Conservation (phyloP, 2,329 filamentous ascomycete genomes). For the Cladophialophora carrionii region DNA sequence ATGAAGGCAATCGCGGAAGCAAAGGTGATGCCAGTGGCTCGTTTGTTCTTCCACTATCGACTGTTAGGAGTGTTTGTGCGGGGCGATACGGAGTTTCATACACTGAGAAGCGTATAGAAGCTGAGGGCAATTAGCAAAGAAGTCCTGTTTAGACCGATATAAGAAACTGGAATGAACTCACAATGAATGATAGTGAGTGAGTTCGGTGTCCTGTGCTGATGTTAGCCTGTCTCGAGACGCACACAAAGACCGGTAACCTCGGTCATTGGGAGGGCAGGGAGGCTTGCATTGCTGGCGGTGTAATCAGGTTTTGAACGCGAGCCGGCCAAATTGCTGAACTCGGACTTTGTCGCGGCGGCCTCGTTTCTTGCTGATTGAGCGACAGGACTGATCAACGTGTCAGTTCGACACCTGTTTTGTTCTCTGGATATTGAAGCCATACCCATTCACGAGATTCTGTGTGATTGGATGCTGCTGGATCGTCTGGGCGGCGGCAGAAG, state of each 20-base stretch:
- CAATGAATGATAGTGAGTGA: conserved; percentile 49
- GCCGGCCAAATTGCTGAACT: conserved; percentile 62
- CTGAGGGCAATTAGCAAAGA: conserved; percentile 38
- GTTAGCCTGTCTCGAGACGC: background rate
- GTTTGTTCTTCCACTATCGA: conserved; percentile 65
- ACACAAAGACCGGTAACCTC: background rate
- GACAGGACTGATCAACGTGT: conserved; percentile 54
- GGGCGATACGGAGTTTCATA: conserved; percentile 43
- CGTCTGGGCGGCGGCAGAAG: conserved; percentile 53
- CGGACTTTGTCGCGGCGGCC: conserved; percentile 58
- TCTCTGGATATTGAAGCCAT: conserved; percentile 4
- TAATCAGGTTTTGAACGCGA: conserved; percentile 57
- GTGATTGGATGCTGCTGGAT: conserved; percentile 56
- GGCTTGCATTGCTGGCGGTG: conserved; percentile 54
- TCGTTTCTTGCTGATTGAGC: conserved; percentile 60
- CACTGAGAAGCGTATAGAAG: conserved; percentile 67
- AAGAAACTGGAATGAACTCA: conserved; percentile 64
- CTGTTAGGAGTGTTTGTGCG: conserved; percentile 31
- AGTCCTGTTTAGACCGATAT: background rate
- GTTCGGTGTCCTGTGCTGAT: conserved; percentile 51
- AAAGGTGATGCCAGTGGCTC: conserved; percentile 65
- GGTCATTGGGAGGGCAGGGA: background rate
- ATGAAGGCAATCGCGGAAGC: conserved; percentile 61
- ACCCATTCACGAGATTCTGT: conserved; percentile 46
- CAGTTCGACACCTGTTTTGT: conserved; percentile 2